Evolutionary conservation across 1,284 basidiomycete genomes (phyloP).

Genomic region (Ceratobasidium sp.): DNA sequence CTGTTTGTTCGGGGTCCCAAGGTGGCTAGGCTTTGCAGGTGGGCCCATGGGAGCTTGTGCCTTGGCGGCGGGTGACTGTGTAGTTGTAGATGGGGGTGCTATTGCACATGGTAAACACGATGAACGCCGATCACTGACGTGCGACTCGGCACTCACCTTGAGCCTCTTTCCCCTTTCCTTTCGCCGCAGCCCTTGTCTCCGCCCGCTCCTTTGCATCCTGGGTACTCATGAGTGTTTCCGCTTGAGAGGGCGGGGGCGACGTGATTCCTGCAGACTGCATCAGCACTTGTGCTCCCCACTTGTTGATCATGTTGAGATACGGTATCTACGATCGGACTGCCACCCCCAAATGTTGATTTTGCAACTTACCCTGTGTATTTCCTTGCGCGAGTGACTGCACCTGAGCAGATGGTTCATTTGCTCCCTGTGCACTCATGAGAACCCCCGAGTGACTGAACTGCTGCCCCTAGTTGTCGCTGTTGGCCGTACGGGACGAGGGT

Average conservation of each 20-base stretch:
- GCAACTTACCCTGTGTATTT: conserved; percentile 15
- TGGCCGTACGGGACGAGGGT: not conserved
- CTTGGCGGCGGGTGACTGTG: not conserved
- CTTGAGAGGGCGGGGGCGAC: conserved; percentile 21
- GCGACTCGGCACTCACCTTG: not conserved
- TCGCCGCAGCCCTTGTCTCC: conserved; percentile 17
- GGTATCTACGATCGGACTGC: not conserved
- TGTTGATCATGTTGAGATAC: not conserved
- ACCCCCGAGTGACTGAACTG: not conserved
- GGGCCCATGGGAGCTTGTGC: conserved; percentile 15
- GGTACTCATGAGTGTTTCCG: conserved; percentile 38
- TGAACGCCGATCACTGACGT: not conserved
- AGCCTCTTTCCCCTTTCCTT: conserved; percentile 30
- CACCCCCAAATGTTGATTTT: not conserved
- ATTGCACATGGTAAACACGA: conserved; percentile 1
- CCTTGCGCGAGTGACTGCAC: not conserved
- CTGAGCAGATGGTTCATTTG: not conserved
- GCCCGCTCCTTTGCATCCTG: conserved; percentile 36
- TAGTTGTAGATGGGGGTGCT: not conserved
- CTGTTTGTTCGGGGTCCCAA: conserved; percentile 5
- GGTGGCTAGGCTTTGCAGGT: conserved; percentile 14
- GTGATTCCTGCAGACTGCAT: not conserved
- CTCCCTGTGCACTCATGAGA: conserved; percentile 10
- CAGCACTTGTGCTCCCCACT: not conserved
- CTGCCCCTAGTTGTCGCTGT: not conserved